Evolutionary conservation across 306 rosid genomes (phyloP), one percentile per base, ranked within the genome.

Genomic region (Ammopiptanthus mongolicus): DNA sequence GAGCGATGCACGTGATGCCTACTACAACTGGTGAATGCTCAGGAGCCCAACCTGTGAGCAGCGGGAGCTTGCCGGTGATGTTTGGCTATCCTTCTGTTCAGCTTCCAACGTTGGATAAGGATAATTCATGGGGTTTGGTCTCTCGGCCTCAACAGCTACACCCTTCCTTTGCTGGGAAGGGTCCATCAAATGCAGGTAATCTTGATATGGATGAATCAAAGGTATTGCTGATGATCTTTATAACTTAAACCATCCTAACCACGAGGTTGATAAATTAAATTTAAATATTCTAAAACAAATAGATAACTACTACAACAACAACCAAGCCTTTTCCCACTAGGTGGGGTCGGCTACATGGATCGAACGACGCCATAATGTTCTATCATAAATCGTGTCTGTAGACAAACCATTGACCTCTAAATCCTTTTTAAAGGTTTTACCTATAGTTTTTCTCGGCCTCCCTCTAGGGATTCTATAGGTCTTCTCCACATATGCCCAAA

Each of bases 51-150:
- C 73, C 85, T 59, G 82, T 81, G 51, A 84, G 61, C 77, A 87
- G 78, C 50, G 93, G 91, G 53, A 88, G 79, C 77, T 77, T 91
- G 93, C 93, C 91, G 1, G 78, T 84, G 64, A 86, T 86, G 93
- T 82, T 89, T 81, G 99, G 97, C 52, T 80, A 86, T 87, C 75
- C 97, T 14, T 80, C 93, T 46, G 88, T 89, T 82, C 99, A 92
- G 85, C 85, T 95, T 75, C 96, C 96, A 4, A 72, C 82, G 80
- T 76, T 89, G 83, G 94, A 92, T 78, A 92, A 92, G 80, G 99
- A 96, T 82, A 84, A 82, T 44, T 69, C 96, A 6, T 88, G 93
- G 93, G 94, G 97, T 70, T 55, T 82, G 86, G 85, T 74, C 74
- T 69, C 96, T 80, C 97, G 84, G 74, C 79, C 97, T 53, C 97